These are phyloP conservation scores for Cucumis melo DNA, from an alignment of 306 rosid genomes.

Conservation along the genomic window DNA sequence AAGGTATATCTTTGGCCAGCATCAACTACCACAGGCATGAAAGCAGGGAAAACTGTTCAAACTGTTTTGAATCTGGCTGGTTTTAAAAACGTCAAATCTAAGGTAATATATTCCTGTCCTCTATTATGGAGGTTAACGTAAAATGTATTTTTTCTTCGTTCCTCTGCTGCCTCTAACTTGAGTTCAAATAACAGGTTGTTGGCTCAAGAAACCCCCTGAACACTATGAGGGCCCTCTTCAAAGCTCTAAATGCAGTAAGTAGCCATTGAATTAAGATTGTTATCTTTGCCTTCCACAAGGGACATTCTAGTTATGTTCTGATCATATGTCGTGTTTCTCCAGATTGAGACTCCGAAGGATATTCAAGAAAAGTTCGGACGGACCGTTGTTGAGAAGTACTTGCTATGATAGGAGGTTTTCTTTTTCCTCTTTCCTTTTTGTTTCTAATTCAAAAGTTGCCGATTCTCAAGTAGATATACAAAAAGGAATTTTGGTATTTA, in stretches of 20 bases:
- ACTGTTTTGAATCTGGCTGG: constrained; percentile 73
- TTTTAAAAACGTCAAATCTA: constrained; percentile 79
- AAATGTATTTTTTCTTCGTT: neutral
- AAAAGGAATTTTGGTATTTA: neutral
- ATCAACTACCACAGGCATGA: constrained; percentile 63
- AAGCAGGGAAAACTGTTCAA: constrained; percentile 79
- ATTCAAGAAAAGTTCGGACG: constrained; percentile 85
- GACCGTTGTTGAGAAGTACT: constrained; percentile 82
- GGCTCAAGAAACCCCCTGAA: constrained; percentile 87
- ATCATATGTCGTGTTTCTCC: constrained; percentile 12
- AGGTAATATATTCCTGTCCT: constrained; percentile 36
- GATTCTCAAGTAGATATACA: neutral
- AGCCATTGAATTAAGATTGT: constrained; percentile 8
- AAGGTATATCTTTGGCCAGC: constrained; percentile 99
- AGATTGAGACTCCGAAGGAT: constrained; percentile 89
- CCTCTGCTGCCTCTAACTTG: constrained; percentile 9
- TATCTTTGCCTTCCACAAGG: constrained; percentile 2
- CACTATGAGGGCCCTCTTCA: constrained; percentile 78
- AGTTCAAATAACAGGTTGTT: constrained; percentile 37
- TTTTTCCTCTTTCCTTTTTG: neutral
- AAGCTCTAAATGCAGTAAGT: constrained; percentile 82
- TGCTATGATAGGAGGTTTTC: constrained; percentile 24
- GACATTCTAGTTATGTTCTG: constrained; percentile 7
- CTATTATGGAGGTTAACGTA: neutral
- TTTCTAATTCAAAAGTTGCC: neutral